A percentile compares a stretch with the other conserved stretches of the same genome.
phyloP scores from a whole-genome alignment of 371 early-diverging fungal genomes.

The Paraphysoderma sedebokerense region DNA sequence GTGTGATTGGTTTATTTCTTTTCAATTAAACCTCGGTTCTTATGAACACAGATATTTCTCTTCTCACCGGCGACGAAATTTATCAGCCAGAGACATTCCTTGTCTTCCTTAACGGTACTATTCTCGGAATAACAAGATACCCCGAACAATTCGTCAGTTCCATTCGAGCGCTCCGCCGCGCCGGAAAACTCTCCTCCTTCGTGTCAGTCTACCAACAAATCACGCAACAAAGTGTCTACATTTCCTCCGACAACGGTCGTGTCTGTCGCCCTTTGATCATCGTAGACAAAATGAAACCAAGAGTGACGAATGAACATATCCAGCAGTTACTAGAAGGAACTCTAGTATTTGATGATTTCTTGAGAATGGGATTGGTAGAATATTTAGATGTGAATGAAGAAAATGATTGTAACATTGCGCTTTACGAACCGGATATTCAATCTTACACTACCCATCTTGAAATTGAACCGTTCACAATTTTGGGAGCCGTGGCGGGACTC shows the following conservation, averaged over 20 bases:
- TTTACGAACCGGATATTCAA: constrained; percentile 68
- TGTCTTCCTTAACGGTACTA: constrained; percentile 83
- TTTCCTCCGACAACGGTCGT: constrained; percentile 96
- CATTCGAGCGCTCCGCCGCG: constrained; percentile 73
- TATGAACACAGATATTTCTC: constrained; percentile 40
- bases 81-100: constrained; percentile 51
- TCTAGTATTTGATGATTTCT: constrained; percentile 74
- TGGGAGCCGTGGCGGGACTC: constrained; percentile 95
- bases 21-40: not conserved
- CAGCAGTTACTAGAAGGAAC: constrained; percentile 38
- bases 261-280: constrained; percentile 97
- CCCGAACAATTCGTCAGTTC: constrained; percentile 57
- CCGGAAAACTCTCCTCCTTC: constrained; percentile 73
- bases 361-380: constrained; percentile 88
- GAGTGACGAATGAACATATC: constrained; percentile 57
- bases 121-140: constrained; percentile 72
- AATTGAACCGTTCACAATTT: constrained; percentile 93
- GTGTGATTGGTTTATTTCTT: not conserved
- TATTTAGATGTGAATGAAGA: constrained; percentile 99
- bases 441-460: constrained; percentile 89
- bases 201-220: constrained; percentile 85
- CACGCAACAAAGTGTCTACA: constrained; percentile 68
- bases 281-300: constrained; percentile 63
- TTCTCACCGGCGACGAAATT: constrained; percentile 65
- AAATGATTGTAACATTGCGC: constrained; percentile 87